Evolutionary conservation across 148 eudicot species (phyloP), one percentile per base, ranked within the genome.

Genomic region (Pouteria glomerata): DNA sequence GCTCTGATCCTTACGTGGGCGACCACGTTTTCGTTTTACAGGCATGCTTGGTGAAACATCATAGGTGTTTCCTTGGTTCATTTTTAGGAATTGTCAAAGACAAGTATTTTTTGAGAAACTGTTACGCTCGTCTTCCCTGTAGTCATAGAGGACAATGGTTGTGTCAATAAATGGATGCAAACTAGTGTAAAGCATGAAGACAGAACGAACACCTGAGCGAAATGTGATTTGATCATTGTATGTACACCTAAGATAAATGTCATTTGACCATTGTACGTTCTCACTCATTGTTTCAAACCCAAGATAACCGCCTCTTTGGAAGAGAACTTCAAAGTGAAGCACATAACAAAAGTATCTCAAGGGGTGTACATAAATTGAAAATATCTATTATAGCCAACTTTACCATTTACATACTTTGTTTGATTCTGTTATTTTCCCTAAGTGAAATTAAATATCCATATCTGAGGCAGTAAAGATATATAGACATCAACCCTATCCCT

Each of bases 11-110:
- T 94, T 94, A 51, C 91, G 84, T 33, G 98, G 98, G 70, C 97
- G 97, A 45, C 98, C 98, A 18, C 97, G 87, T 80, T 85, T 87
- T 67, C 92, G 86, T 78, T 89, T 89, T 50, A 75, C 30, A n/a
- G 84, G 84, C 41, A 59, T 74, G 63, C n/a, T 70, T 53, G 78
- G 71, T 13, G 78, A 65, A 56, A 72, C 58, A 68, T 72, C 60
- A 6, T 77, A 35, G 67, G 50, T 73, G 41, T 68, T 80, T 24
- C 71, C 85, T 75, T 77, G 82, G 53, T 84, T 77, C 91, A 85
- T 94, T 66, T 85, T 81, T 73, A 74, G 71, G 47, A 79, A 8
- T 45, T 6, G n/a, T n/a, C n/a, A n/a, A n/a, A n/a, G n/a, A n/a
- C n/a, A n/a, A n/a, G n/a, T n/a, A n/a, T n/a, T n/a, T n/a, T n/a